Evolutionary conservation across 2,329 filamentous ascomycete species (phyloP), one percentile per base, ranked within the genome.

Genomic region (Raffaelea arxii): DNA sequence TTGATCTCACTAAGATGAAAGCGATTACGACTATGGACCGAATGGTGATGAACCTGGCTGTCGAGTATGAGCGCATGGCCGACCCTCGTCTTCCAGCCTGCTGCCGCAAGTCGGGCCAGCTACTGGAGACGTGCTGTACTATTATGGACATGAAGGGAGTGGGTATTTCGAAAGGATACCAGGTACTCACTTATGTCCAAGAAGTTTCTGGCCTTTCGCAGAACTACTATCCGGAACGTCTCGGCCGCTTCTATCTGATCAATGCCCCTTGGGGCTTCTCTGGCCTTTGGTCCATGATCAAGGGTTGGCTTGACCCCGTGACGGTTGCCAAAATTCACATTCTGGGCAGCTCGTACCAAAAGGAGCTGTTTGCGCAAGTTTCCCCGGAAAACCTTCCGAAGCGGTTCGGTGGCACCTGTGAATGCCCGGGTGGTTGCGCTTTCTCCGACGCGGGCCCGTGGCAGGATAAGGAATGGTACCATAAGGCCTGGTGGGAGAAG

Each of bases 71-170:
- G 74, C 94, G 91, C 66, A 77, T 97, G 56, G 78, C 87, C 55
- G 91, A 97, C 67, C 90, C 90, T 14, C 86, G 92, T 55, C 78
- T 98, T 47, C 92, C 92, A 44, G 91, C 92, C 56, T 96, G 89
- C 77, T 95, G 89, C 47, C 89, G 91, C 67, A 94, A 95, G 70
- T 74, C 83, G 22, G 88, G 86, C 58, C 79, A 84, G 60, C 81
- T 98, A 48, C 83, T 96, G 59, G 92, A 98, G 74, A 98, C 92
- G 22, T 96, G 88, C 74, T 97, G 92, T 81, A 91, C 86, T 54
- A 89, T 98, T 69, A 92, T 97, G 84, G 92, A 98, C 68, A 77
- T 96, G 65, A 95, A 95, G 74, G 90, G 90, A 52, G 90, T 98
- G 22, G 87, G 87, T 49, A 70, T 97, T 57, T 76, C 74, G 63